Evolutionary conservation across 148 eudicot genomes (phyloP), one percentile per base, ranked within the genome.

Genomic region (Dysphania ambrosioides): DNA sequence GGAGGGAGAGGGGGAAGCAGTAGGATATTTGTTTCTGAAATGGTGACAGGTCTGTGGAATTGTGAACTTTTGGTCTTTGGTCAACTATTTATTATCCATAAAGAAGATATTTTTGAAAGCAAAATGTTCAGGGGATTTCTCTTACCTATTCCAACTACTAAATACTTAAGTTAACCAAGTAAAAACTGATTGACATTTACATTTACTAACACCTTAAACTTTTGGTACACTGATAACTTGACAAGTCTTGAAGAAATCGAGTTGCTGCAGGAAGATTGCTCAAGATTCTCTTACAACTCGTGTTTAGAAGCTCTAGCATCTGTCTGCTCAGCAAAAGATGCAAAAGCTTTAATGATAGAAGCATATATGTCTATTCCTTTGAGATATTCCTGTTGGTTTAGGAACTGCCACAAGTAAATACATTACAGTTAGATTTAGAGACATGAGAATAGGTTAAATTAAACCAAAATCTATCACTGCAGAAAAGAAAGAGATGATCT

Each of bases 361-460:
- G 55, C 53, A 67, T 67, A 67, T 4, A 67, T 67, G n/a, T 26
- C 55, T 5, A 67, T 67, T 41, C 71, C 71, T 67, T 67, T 67
- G 55, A 67, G 11, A 41, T 67, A 67, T 42, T 67, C 71, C 34
- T 42, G 16, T 42, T 67, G 71, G 55, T 67, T 67, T 67, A 67
- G 29, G 71, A 42, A 42, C 71, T 67, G 71, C 55, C 51, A 67
- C 49, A 42, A 26, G n/a, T 42, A 67, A 67, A 67, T 15, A 13
- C 49, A 66, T 36, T 49, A 24, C 71, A 8, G 42, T 65, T 36
- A 67, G 51, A 8, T 24, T 65, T 36, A 67, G 51, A 67, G 13
- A 41, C 16, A 16, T 0, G 16, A 47, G 26, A 35, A 10, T 40
- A 36, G 16, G 36, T 31, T 3, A 34, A 63, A 10, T 32, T 63